Conservation (phyloP, 2,329 filamentous ascomycete species). For the Aureobasidium sp. region DNA sequence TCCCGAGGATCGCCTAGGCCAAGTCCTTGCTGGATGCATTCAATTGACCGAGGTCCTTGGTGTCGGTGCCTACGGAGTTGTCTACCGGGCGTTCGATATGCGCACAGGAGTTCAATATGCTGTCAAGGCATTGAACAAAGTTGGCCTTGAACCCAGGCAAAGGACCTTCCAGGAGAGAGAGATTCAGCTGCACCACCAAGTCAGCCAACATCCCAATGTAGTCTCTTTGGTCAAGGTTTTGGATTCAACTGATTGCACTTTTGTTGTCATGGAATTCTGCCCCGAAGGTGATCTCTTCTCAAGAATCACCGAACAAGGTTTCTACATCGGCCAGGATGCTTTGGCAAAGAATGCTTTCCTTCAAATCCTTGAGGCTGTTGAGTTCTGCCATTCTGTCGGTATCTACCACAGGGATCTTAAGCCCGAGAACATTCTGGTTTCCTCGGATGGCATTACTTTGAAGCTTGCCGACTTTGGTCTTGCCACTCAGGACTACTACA, state of each 20-base stretch:
- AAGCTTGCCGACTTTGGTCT: constrained; percentile 97
- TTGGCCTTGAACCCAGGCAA: constrained; percentile 81
- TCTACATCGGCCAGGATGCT: constrained; percentile 86
- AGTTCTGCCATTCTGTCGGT: constrained; percentile 84
- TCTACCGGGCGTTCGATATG: constrained; percentile 82
- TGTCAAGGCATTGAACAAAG: constrained; percentile 94
- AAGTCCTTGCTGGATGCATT: constrained; percentile 71
- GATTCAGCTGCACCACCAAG: constrained; percentile 82
- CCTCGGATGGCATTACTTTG: constrained; percentile 77
- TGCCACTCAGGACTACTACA: constrained; percentile 73
- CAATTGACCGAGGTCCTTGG: constrained; percentile 80
- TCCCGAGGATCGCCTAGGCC: constrained; percentile 80
- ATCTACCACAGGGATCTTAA: constrained; percentile 98
- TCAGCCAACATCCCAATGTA: constrained; percentile 83
- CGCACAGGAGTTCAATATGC: constrained; percentile 76
- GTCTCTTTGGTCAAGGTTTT: constrained; percentile 91
- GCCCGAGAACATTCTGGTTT: constrained; percentile 94
- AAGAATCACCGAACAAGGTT: constrained; percentile 92
- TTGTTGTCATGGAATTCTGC: constrained; percentile 94
- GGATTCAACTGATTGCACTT: constrained; percentile 85
- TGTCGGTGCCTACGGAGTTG: constrained; percentile 91
- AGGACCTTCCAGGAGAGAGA: constrained; percentile 86
- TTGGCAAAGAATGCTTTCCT: constrained; percentile 82
- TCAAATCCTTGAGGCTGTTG: constrained; percentile 92
- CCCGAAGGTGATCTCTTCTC: constrained; percentile 94